phyloP scores from a whole-genome alignment of 2,329 filamentous ascomycete genomes.

The Endoconidiophora polonica region DNA sequence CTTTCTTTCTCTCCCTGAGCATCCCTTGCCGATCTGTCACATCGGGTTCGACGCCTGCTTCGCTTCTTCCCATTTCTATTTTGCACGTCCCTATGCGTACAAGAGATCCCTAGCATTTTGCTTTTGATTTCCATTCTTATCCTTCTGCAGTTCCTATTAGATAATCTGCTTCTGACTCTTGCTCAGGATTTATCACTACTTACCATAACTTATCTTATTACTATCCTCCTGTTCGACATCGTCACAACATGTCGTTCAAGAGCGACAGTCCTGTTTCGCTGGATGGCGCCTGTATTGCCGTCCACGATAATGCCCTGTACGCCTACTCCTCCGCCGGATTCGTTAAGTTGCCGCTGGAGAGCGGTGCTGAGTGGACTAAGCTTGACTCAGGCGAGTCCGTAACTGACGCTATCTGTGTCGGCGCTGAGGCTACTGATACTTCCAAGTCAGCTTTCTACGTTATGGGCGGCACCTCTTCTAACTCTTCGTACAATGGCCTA shows the following conservation, averaged over 20 bases:
- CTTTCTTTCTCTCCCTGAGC: background rate
- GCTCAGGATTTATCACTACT: background rate
- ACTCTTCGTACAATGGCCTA: slow-evolving; percentile 50
- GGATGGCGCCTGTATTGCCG: slow-evolving; percentile 63
- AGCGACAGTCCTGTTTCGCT: slow-evolving; percentile 36
- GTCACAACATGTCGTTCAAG: slow-evolving; percentile 12
- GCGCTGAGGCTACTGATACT: slow-evolving; percentile 42
- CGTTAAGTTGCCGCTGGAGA: slow-evolving; percentile 50
- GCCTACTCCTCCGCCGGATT: slow-evolving; percentile 63
- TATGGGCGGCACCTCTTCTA: slow-evolving; percentile 51
- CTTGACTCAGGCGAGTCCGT: slow-evolving; percentile 52
- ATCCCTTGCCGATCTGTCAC: background rate
- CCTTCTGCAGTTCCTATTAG: background rate
- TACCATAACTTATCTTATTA: background rate
- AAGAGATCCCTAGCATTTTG: slow-evolving; percentile 6
- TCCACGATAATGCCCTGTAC: slow-evolving; percentile 71
- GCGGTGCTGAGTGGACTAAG: slow-evolving; percentile 55
- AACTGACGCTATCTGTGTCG: slow-evolving; percentile 61
- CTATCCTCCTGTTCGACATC: slow-evolving; percentile 10
- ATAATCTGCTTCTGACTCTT: background rate
- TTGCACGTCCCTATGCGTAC: slow-evolving; percentile 3
- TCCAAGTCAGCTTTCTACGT: slow-evolving; percentile 54
- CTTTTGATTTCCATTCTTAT: background rate
- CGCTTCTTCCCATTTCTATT: background rate
- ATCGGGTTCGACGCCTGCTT: background rate